Base-by-base conservation (phyloP, 208 protist genomes). In the Lotmaria passim region DNA sequence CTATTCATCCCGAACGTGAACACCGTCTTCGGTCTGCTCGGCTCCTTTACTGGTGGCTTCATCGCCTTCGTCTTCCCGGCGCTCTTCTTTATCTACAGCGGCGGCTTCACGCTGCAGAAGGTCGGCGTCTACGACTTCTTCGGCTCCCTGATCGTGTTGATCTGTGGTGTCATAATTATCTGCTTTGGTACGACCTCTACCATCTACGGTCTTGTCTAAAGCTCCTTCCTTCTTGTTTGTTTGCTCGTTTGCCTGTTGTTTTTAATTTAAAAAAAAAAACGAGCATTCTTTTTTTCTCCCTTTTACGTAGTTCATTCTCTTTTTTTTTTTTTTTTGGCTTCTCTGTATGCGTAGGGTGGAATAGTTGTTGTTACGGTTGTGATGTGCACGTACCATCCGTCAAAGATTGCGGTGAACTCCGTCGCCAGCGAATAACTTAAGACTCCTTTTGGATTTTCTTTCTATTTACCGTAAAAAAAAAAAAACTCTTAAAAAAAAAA, bases 31-130 rank as follows among this genome's bases (percentile, higher is more conserved):
- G 81, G 77, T 7, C 66, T 95, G 28, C 77, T 95, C 31, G 87
- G 90, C 33, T 79, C 79, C 19, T 73, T 93, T 39, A 80, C 74
- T 26, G 86, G 80, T 10, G 67, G 73, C 24, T 82, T 88, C 46
- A 86, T 95, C 60, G 84, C 69, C 21, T 91, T 95, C 61, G 73
- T 93, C 43, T 89, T 93, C n/a, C 87, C 90, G 0, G 43, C 87
- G 4, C 52, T 89, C 47, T 93, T 95, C 73, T 90, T 79, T 51
- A 89, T 93, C 47, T 87, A 91, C 70, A 55, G 69, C n/a, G 83
- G 85, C 14, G 70, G 51, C 46, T 88, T 86, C 59, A 74, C 65
- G 11, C 14, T 74, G 34, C 41, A 64, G 36, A 66, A 66, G n/a
- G 77, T 82, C n/a, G 79, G 82, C 48, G 31, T 46, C 14, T 81